Evolutionary conservation across 2,329 filamentous ascomycete genomes (phyloP), one percentile per base, ranked within the genome.

Genomic region (Trichoderma oligosporum): DNA sequence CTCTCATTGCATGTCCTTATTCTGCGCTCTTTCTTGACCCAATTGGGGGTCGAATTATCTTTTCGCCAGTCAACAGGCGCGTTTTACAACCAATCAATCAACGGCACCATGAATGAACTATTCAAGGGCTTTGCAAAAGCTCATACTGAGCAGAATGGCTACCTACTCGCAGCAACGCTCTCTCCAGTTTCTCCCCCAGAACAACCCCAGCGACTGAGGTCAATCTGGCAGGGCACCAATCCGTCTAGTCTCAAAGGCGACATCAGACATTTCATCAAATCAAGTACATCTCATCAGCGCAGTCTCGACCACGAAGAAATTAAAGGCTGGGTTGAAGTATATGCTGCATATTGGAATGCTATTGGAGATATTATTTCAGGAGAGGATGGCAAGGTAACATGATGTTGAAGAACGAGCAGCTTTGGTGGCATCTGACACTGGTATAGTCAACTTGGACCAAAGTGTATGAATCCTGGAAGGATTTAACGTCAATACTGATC

Each of bases 391-490:
- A 72, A 73, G 67, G 74, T 77, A 16, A 18, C 6, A 20, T 24
- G 9, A 7, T n/a, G 11, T 16, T 49, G 14, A 7, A 11, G 14
- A 53, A 14, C n/a, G 16, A 41, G 51, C 35, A 11, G 33, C 7
- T n/a, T 47, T 35, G 35, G 12, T 14, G 18, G 14, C n/a, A 20
- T 8, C 61, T 68, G 53, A 70, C 53, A 4, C 27, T n/a, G 8
- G 2, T 4, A 6, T 49, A 74, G 72, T 75, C 83, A n/a, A 84
- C 88, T 58, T 96, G 89, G 86, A 81, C 81, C n/a, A 87, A 82
- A 56, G 88, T 92, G 0, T 99, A 96, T 68, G 87, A 91, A 61
- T 77, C 85, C 9, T 97, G 94, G 92, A 95, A 90, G 68, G 89
- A 96, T 38, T 69, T 97, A 61, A 84, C 88, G 44, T 88, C 87